Percentiles rank a stretch among this genome's conserved stretches.
phyloP scores from a whole-genome alignment of 805 yeast genomes.

The Metschnikowia hibisci region DNA sequence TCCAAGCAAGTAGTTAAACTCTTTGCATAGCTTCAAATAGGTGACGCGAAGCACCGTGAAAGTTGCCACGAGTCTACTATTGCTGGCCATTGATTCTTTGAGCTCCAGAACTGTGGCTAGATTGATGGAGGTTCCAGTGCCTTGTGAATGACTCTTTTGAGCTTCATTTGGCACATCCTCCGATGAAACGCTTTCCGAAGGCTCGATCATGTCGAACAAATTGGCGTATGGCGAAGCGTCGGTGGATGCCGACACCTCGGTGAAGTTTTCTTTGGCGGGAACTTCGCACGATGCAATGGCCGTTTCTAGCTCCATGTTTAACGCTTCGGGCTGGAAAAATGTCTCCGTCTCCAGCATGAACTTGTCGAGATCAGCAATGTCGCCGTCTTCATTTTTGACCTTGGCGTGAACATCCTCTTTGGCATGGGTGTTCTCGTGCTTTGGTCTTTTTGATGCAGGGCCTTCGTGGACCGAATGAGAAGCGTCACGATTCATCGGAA shows the following conservation, averaged over 20 bases:
- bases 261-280: not conserved
- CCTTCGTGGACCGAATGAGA: not conserved
- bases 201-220: slow-evolving; percentile 12
- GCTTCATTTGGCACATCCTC: slow-evolving; percentile 7
- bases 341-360: slow-evolving; percentile 14
- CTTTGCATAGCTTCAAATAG: slow-evolving; percentile 36
- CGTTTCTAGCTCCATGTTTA: slow-evolving; percentile 3
- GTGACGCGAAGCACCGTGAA: slow-evolving; percentile 33
- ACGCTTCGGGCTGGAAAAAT: not conserved
- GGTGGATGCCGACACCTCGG: slow-evolving; percentile 5
- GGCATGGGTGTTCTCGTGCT: not conserved
- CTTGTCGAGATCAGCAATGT: slow-evolving; percentile 8
- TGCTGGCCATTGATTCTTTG: slow-evolving; percentile 24
- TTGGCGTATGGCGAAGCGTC: slow-evolving; percentile 13
- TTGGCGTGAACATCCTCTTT: not conserved
- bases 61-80: slow-evolving; percentile 26
- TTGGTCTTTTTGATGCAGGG: not conserved
- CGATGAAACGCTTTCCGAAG: slow-evolving; percentile 14
- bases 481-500: not conserved
- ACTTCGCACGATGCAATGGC: slow-evolving; percentile 2
- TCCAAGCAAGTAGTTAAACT: slow-evolving; percentile 32
- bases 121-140: slow-evolving; percentile 4
- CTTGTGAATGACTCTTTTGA: not conserved
- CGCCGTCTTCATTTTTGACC: not conserved
- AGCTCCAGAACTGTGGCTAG: slow-evolving; percentile 17